These are phyloP conservation scores for Mycena polygramma DNA, from an alignment of 768 basidiomycete genomes.

Conservation along the genomic window DNA sequence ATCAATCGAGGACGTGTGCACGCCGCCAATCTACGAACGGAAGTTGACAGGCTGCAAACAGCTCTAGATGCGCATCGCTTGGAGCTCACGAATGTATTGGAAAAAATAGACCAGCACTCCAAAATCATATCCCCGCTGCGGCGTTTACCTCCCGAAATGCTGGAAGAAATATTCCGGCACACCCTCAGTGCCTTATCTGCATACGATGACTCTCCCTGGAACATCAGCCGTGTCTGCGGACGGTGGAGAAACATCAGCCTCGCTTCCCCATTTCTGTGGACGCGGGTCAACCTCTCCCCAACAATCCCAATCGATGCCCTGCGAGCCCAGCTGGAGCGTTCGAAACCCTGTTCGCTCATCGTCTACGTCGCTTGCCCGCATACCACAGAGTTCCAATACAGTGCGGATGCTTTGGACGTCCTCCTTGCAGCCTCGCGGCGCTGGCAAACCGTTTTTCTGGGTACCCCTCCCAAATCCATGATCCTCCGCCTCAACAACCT, in stretches of 20 bases:
- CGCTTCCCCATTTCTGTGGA: slow-evolving; percentile 1
- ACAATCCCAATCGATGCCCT: not conserved
- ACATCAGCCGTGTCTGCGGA: slow-evolving; percentile 12
- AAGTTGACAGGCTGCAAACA: not conserved
- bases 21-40: not conserved
- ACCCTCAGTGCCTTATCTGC: not conserved
- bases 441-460: not conserved
- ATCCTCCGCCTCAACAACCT: slow-evolving; percentile 8
- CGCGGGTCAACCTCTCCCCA: not conserved
- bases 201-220: slow-evolving; percentile 5
- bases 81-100: not conserved
- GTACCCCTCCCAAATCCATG: not conserved
- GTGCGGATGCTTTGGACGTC: not conserved
- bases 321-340: slow-evolving; percentile 12
- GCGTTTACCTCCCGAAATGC: slow-evolving; percentile 8
- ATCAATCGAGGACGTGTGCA: not conserved
- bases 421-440: not conserved
- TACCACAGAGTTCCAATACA: not conserved
- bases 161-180: slow-evolving; percentile 10
- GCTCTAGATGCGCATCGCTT: not conserved
- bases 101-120: not conserved
- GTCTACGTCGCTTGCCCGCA: not conserved
- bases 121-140: slow-evolving; percentile 7
- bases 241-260: slow-evolving; percentile 2
- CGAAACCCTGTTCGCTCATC: slow-evolving; percentile 1